Conservation (phyloP, 108 stramenopile genomes). For the Pseudonitzschia pungens region DNA sequence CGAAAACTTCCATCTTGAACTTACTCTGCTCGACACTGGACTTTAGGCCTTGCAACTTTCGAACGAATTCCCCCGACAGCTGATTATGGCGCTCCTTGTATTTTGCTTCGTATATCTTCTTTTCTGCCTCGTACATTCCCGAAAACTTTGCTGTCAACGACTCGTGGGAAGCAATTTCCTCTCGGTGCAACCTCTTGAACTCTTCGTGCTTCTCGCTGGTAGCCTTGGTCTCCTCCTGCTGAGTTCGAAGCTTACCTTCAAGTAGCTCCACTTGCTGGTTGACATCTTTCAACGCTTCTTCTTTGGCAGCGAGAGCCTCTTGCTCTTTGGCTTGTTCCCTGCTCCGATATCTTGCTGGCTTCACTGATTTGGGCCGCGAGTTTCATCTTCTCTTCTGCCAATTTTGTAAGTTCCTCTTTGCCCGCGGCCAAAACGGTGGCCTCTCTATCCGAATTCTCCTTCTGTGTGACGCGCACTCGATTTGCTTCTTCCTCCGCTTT, state of each 20-base stretch:
- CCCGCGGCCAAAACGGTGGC: neutral
- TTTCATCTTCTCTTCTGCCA: conserved; percentile 1
- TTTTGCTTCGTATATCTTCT: neutral
- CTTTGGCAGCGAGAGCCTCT: neutral
- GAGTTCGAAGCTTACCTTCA: neutral
- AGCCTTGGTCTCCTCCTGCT: neutral
- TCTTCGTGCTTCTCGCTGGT: neutral
- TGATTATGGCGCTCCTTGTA: neutral
- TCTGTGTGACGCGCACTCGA: neutral
- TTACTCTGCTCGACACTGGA: neutral
- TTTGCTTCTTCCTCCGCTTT: neutral
- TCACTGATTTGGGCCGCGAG: neutral
- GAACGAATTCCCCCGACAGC: neutral
- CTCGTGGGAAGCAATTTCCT: neutral
- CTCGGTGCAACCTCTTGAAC: neutral
- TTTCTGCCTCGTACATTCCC: neutral
- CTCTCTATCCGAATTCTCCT: neutral
- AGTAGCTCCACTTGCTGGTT: neutral
- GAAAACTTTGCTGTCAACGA: neutral
- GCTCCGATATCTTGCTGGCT: conserved; percentile 1
- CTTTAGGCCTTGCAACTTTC: neutral
- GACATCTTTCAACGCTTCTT: neutral
- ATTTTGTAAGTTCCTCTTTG: neutral
- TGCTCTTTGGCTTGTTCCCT: conserved; percentile 4
- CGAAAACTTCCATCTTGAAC: neutral